Evolutionary conservation across 108 stramenopile genomes (phyloP), one percentile per base, ranked within the genome.

Genomic region (Conticribra weissflogii): DNA sequence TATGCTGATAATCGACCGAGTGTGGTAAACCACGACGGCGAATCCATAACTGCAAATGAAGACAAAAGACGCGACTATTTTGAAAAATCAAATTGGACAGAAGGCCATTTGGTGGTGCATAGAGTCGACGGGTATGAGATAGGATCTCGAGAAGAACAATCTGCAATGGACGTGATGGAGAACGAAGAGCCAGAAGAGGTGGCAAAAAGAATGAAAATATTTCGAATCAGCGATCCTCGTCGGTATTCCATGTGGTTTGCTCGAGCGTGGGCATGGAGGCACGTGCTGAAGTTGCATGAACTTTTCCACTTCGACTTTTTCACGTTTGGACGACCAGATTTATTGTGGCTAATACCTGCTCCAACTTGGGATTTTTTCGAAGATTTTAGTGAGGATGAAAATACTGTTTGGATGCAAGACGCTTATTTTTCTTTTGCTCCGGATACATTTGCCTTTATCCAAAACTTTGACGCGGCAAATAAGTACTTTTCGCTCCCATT

Each of bases 391-490:
- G 16, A 25, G 17, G 28, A 25, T 23, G 16, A 12, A 21, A 55
- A 1, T 4, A 27, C n/a, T 25, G 16, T 55, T 17, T 55, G 27
- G 3, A 15, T 12, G 0, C 24, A 55, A 27, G 54, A 25, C 8
- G 3, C 28, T 21, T 55, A 55, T 29, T 55, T 28, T 29, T 29
- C 3, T 55, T 23, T n/a, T 55, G 24, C 28, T 25, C 15, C 54
- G 3, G 54, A 55, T 55, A 55, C 54, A 3, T 25, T 55, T 55
- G 54, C 54, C 28, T 55, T 55, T 55, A 25, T 55, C 9, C 54
- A 25, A 55, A 55, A 27, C 16, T 29, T 24, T 25, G 54, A 14
- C 15, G 3, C 54, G 0, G 54, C 54, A 1, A 5, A 55, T 28
- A 17, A 17, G 28, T 55, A 55, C 28, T 55, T 55, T 55, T 21